phyloP scores from a whole-genome alignment of 177 flowering plant species.

The Vitis hybrid region DNA sequence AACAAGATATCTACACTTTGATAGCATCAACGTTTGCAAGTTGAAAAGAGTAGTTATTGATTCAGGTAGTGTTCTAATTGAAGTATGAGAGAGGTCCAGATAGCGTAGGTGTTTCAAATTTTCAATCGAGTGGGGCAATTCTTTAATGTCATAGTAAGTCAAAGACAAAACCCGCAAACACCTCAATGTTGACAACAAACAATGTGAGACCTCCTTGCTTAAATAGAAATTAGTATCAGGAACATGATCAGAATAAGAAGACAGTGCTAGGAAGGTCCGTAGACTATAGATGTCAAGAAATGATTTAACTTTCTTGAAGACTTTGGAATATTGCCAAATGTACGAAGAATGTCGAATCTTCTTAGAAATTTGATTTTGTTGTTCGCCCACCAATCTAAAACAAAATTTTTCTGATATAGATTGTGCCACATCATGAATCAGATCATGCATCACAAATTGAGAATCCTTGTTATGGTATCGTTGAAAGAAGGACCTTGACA shows the following conservation, averaged over 20 bases:
- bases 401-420: slow-evolving; percentile 18
- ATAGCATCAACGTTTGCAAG: slow-evolving; percentile 27
- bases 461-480: not conserved
- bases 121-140: slow-evolving; percentile 26
- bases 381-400: slow-evolving; percentile 7
- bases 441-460: slow-evolving; percentile 36
- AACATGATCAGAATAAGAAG: rapidly evolving
- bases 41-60: slow-evolving; percentile 21
- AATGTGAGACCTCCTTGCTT: not conserved
- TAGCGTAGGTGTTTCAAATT: slow-evolving; percentile 29
- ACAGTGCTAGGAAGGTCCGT: slow-evolving; percentile 23
- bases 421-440: slow-evolving; percentile 35
- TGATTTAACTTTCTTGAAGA: slow-evolving; percentile 2
- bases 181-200: slow-evolving; percentile 10
- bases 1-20: slow-evolving; percentile 14
- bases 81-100: slow-evolving; percentile 28
- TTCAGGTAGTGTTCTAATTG: slow-evolving; percentile 21
- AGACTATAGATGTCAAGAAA: slow-evolving; percentile 7
- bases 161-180: slow-evolving; percentile 21
- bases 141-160: not conserved
- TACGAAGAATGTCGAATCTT: slow-evolving; percentile 25
- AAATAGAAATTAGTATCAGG: rapidly evolving
- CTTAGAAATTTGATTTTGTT: not conserved
- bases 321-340: not conserved
- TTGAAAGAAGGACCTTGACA: slow-evolving; percentile 31